Percentiles rank a stretch among this genome's conserved stretches.
These are phyloP conservation scores for Zygosaccharomyces bailii DNA, from an alignment of 805 yeast genomes.

Conservation along the genomic window DNA sequence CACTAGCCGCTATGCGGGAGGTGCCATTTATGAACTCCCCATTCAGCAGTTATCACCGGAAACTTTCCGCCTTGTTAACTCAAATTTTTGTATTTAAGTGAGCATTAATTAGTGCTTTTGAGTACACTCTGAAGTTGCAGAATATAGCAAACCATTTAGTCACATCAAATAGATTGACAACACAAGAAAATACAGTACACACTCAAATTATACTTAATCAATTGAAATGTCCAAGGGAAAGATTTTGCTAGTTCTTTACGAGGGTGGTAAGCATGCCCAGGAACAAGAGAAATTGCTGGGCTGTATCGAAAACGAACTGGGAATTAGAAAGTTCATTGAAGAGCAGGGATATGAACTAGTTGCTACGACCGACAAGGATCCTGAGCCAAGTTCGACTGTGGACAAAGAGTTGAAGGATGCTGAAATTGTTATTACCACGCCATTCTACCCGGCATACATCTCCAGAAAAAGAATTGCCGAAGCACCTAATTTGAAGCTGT, in stretches of 20 bases:
- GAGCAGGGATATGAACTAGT: conserved; percentile 62
- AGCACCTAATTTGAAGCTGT: conserved; percentile 67
- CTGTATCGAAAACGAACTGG: conserved; percentile 70
- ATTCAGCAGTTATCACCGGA: too few species aligned
- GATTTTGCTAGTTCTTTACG: conserved; percentile 51
- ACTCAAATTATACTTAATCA: too few species aligned
- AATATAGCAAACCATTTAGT: too few species aligned
- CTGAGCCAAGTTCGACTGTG: conserved; percentile 49
- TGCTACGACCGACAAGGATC: conserved; percentile 65
- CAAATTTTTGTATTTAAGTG: too few species aligned
- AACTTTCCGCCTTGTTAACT: too few species aligned
- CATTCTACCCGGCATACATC: conserved; percentile 79
- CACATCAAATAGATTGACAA: too few species aligned
- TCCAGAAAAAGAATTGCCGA: conserved; percentile 60
- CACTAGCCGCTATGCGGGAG: neutral
- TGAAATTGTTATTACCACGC: conserved; percentile 75
- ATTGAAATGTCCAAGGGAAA: neutral
- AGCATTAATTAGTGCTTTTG: too few species aligned
- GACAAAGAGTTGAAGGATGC: conserved; percentile 68
- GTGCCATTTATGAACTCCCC: neutral
- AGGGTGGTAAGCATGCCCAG: conserved; percentile 54
- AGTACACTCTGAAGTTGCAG: too few species aligned
- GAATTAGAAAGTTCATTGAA: conserved; percentile 62
- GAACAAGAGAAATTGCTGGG: conserved; percentile 64
- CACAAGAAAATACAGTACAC: too few species aligned